Percentiles rank a stretch among this genome's conserved stretches.
Conservation (phyloP, 2,329 filamentous ascomycete genomes). For the Fusarium annulatum region DNA sequence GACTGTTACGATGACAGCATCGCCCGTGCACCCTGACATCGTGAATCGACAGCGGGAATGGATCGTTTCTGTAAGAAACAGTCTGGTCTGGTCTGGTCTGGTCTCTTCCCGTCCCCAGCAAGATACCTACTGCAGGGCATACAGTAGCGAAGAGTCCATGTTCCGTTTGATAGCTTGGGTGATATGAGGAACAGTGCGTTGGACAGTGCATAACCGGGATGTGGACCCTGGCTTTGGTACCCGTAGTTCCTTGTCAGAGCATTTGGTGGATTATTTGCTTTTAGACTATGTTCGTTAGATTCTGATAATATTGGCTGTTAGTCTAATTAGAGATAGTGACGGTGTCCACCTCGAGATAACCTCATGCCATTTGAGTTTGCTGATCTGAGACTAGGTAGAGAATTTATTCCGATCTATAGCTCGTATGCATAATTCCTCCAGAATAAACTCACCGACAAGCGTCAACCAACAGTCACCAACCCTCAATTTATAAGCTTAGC, state of each 20-base stretch:
- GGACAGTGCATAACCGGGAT: constrained; percentile 26
- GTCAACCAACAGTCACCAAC: not conserved
- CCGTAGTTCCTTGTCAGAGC: constrained; percentile 19
- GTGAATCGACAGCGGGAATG: constrained; percentile 14
- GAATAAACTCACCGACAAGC: constrained; percentile 1
- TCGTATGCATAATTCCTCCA: not conserved
- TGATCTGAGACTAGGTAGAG: not conserved
- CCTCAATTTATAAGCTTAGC: constrained; percentile 30
- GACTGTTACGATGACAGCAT: constrained; percentile 21
- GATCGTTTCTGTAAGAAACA: constrained; percentile 32
- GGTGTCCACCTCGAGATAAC: constrained; percentile 2
- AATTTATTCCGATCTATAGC: not conserved
- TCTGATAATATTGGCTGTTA: constrained; percentile 15
- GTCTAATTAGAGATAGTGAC: constrained; percentile 8
- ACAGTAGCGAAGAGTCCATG: constrained; percentile 14
- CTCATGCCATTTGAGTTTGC: not conserved
- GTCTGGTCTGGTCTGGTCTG: constrained; percentile 25
- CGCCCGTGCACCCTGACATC: constrained; percentile 32
- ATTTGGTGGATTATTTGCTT: constrained; percentile 1
- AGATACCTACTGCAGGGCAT: constrained; percentile 1
- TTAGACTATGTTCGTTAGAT: constrained; percentile 16
- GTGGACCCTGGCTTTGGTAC: constrained; percentile 25
- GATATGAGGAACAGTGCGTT: constrained; percentile 24
- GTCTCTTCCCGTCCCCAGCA: constrained; percentile 31
- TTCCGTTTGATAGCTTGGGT: constrained; percentile 4